Conservation (phyloP, 2,329 filamentous ascomycete genomes). For the Knufia petricola region DNA sequence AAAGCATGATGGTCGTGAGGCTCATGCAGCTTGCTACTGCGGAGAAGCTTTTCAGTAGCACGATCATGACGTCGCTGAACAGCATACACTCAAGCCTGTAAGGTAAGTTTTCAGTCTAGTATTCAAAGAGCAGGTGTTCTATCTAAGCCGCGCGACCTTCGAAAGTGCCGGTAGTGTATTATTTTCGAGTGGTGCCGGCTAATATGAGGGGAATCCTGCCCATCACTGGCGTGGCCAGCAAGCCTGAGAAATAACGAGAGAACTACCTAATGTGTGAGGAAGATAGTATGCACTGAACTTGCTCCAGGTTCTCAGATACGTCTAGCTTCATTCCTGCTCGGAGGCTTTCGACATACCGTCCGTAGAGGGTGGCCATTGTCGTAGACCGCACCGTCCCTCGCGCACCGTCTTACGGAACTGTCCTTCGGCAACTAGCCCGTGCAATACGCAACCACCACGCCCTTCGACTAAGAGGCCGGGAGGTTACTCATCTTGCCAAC, state of each 20-base stretch:
- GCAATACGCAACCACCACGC: neutral
- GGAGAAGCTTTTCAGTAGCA: neutral
- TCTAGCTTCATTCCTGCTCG: neutral
- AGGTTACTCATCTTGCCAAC: constrained; percentile 20
- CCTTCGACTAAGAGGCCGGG: constrained; percentile 8
- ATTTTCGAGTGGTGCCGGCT: too few species aligned
- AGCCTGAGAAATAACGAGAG: too few species aligned
- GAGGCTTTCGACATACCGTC: too few species aligned
- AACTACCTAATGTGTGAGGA: neutral
- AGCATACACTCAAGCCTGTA: neutral
- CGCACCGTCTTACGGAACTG: too few species aligned
- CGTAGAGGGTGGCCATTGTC: too few species aligned
- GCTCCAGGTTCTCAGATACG: neutral
- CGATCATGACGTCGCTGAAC: neutral
- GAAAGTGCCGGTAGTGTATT: neutral
- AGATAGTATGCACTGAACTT: neutral
- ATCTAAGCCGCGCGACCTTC: neutral
- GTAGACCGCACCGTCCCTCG: too few species aligned
- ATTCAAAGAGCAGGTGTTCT: too few species aligned
- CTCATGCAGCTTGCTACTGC: constrained; percentile 1
- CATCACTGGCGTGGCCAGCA: too few species aligned
- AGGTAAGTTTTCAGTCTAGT: neutral
- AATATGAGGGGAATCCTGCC: too few species aligned
- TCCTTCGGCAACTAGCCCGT: too few species aligned
- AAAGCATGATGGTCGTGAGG: neutral